phyloP scores from a whole-genome alignment of 1,139 yeast species.

The Pichiaceae sp. region DNA sequence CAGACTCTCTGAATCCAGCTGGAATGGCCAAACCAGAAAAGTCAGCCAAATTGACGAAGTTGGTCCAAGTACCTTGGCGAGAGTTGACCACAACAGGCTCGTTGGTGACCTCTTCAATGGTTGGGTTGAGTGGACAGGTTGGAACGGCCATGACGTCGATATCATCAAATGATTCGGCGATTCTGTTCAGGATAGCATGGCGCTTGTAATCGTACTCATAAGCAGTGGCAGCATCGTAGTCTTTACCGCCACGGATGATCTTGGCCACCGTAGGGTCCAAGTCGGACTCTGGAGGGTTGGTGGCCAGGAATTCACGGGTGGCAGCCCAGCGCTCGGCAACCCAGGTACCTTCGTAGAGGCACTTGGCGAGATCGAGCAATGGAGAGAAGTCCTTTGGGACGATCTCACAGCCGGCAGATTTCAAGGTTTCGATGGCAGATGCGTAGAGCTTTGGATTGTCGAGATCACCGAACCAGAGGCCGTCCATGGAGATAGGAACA shows the following conservation, averaged over 20 bases:
- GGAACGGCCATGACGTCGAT: constrained; percentile 82
- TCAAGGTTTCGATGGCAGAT: constrained; percentile 51
- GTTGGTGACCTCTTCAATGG: constrained; percentile 55
- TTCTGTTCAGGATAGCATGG: constrained; percentile 61
- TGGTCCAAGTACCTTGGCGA: constrained; percentile 92
- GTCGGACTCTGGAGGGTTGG: constrained; percentile 61
- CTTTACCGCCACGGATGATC: constrained; percentile 72
- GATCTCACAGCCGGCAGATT: constrained; percentile 45
- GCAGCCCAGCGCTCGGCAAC: constrained; percentile 92
- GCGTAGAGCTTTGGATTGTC: constrained; percentile 66
- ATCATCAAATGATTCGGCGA: constrained; percentile 43
- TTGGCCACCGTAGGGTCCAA: constrained; percentile 78
- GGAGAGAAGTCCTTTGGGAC: constrained; percentile 63
- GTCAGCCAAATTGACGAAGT: constrained; percentile 91
- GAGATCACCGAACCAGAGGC: constrained; percentile 65
- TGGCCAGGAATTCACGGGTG: constrained; percentile 59
- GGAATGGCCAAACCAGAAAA: constrained; percentile 89
- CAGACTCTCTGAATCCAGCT: constrained; percentile 67
- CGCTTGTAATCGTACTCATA: constrained; percentile 82
- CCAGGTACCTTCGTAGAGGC: constrained; percentile 98
- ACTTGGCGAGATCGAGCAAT: constrained; percentile 72
- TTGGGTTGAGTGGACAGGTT: constrained; percentile 88
- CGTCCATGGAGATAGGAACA: constrained; percentile 56
- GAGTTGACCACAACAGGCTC: constrained; percentile 87
- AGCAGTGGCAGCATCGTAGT: constrained; percentile 72